phyloP scores from a whole-genome alignment of 208 protist species.

The Angomonas ambiguus region DNA sequence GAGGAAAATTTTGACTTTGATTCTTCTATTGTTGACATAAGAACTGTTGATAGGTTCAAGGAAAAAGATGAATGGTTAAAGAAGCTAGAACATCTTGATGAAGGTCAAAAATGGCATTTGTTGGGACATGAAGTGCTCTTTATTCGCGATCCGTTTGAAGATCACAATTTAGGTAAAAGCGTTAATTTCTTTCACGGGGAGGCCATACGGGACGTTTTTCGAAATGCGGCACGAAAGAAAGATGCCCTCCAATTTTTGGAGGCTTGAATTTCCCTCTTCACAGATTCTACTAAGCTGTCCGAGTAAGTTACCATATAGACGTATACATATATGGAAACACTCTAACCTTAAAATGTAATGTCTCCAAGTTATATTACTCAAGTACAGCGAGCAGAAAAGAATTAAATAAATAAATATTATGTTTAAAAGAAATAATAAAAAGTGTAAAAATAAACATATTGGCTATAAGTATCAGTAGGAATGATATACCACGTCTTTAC shows the following conservation, averaged over 20 bases:
- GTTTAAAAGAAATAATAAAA: too few relatives aligned
- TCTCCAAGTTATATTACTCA: too few relatives aligned
- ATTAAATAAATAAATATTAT: too few relatives aligned
- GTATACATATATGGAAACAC: too few relatives aligned
- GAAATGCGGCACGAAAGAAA: constrained; percentile 30
- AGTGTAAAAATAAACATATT: too few relatives aligned
- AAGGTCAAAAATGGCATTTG: constrained; percentile 53
- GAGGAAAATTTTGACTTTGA: constrained; percentile 64
- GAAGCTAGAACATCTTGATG: constrained; percentile 18
- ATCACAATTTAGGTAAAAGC: constrained; percentile 66
- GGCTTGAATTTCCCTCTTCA: not conserved
- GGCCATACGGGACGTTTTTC: constrained; percentile 61
- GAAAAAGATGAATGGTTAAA: constrained; percentile 64
- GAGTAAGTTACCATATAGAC: too few relatives aligned
- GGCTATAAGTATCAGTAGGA: too few relatives aligned
- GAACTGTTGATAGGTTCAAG: constrained; percentile 19
- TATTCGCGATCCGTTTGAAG: constrained; percentile 71
- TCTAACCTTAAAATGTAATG: too few relatives aligned
- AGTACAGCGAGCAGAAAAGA: too few relatives aligned
- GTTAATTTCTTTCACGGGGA: constrained; percentile 82
- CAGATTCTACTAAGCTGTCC: too few relatives aligned
- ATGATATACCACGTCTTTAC: too few relatives aligned
- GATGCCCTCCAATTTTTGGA: constrained; percentile 21
- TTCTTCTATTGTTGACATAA: constrained; percentile 65
- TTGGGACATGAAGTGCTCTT: constrained; percentile 64